phyloP scores from a whole-genome alignment of 805 yeast species.

The Saturnispora sekii region DNA sequence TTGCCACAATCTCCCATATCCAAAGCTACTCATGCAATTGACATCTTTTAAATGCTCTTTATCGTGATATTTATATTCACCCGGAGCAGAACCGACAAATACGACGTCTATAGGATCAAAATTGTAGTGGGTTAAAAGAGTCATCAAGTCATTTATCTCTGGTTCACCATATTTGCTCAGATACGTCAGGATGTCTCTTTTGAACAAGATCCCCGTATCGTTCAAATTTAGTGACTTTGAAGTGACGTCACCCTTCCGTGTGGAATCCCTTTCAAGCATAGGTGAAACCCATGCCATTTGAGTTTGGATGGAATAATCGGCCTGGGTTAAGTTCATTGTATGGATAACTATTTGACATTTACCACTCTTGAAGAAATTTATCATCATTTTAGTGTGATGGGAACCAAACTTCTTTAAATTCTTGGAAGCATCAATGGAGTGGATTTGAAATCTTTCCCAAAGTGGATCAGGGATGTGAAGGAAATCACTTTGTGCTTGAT shows the following conservation, averaged over 20 bases:
- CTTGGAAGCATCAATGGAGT: slow-evolving; percentile 23
- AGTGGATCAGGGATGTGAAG: slow-evolving; percentile 25
- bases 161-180: slow-evolving; percentile 32
- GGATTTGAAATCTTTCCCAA: slow-evolving; percentile 15
- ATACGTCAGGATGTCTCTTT: slow-evolving; percentile 35
- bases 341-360: slow-evolving; percentile 44
- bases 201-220: slow-evolving; percentile 29
- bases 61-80: slow-evolving; percentile 21
- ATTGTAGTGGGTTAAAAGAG: slow-evolving; percentile 28
- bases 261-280: slow-evolving; percentile 14
- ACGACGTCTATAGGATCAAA: slow-evolving; percentile 41
- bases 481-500: slow-evolving; percentile 27
- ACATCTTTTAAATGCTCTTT: slow-evolving; percentile 9
- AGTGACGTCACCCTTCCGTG: neutral
- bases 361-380: slow-evolving; percentile 41
- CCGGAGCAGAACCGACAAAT: slow-evolving; percentile 49
- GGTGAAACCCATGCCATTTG: slow-evolving; percentile 65
- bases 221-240: neutral
- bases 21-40: slow-evolving; percentile 24
- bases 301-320: slow-evolving; percentile 49
- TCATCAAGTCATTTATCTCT: slow-evolving; percentile 23
- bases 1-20: slow-evolving; percentile 39
- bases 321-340: slow-evolving; percentile 46
- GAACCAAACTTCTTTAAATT: slow-evolving; percentile 29
- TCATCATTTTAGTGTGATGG: slow-evolving; percentile 63